Base-by-base conservation (phyloP, 176 grass and related monocot genomes). In the Avena eriantha region DNA sequence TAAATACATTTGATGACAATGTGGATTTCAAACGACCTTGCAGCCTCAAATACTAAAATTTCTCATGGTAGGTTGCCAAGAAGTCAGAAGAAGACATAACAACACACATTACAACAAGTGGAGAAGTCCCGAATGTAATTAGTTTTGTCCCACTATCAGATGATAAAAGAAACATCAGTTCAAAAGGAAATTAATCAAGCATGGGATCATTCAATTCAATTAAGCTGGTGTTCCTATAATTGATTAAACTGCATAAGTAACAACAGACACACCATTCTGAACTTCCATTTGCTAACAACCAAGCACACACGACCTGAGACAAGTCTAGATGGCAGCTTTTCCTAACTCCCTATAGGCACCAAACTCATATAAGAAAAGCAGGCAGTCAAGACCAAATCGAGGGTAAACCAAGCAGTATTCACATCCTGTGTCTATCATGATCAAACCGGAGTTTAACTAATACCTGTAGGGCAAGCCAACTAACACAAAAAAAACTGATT, bases 21-120 rank as follows among this genome's bases (percentile, higher is more conserved):
- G 15, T 57, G 84, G 17, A 76, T 36, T 58, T 83, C 21, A 78
- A 67, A 70, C 3, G 19, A 69, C 14, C 17, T 71, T 78, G 35
- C 51, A 60, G n/a, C 21, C 51, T 50, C 26, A 50, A 53, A 48
- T 79, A 16, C 43, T 10, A 78, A 69, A 39, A 26, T 71, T 48
- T 71, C 39, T 79, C 51, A 79, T 26, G 65, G 11, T 84, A 16
- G 65, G 72, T 84, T 50, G 64, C 87, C 68, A 46, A 70, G n/a
- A 83, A 77, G 69, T 71, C 55, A 78, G 54, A 83, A 80, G 69
- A 78, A 83, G 12, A 83, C 14, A 83, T 57, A 74, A 5, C 15
- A 35, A 49, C 33, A 35, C 45, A 49, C 47, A 70, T 21, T 59
- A 18, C 24, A 71, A 60, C 10, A 36, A 70, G 36, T 50, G 51